Base-by-base conservation (phyloP, 495 filamentous ascomycete genomes). In the Staphylotrichum tortipilum region DNA sequence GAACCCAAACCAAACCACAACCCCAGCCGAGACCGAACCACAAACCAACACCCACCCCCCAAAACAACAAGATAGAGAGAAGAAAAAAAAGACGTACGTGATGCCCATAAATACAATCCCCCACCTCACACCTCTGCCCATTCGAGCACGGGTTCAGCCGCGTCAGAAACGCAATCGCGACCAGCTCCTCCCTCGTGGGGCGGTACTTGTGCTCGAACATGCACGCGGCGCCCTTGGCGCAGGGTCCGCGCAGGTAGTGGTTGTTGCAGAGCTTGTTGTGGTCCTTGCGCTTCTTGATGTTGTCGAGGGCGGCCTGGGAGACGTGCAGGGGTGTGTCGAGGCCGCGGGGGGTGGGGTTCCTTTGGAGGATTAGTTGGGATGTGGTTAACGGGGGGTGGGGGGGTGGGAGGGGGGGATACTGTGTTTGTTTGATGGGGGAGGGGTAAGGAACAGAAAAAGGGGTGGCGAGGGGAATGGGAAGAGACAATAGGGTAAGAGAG, bases 101-200 rank as follows among this genome's bases (percentile, higher is more conserved):
- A 61, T 95, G 89, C 14, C 89, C 88, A 58, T 92, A 94, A 40
- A 90, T 90, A 67, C 89, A 95, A 46, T 85, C 81, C 0, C 79
- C 68, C 35, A 82, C 80, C 29, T 85, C 80, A 61, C 89, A 95
- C 15, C 80, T 77, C 56, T 83, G 75, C 4, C 86, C 86, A 55
- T 79, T 80, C 5, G 75, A 71, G 66, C 89, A 95, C 9, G 87
- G 88, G 31, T 85, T 88, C 71, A 89, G 78, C 29, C 88, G 78
- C 19, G 86, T 80, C 39, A 92, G 76, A 36, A 82, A 79, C 2
- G 78, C 75, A 55, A 95, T 74, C 0, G 80, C 81, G 21, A 76
- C 73, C 56, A 81, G 69, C 57, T 94, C 87, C 23, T 78, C 75
- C 49, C 77, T 74, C 10, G 75, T 81, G 21, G 85, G 74, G 56